A percentile compares a stretch with the other conserved stretches of the same genome.
Evolutionary conservation across 1,284 basidiomycete genomes (phyloP).

Genomic region (Ceratobasidium theobromae): DNA sequence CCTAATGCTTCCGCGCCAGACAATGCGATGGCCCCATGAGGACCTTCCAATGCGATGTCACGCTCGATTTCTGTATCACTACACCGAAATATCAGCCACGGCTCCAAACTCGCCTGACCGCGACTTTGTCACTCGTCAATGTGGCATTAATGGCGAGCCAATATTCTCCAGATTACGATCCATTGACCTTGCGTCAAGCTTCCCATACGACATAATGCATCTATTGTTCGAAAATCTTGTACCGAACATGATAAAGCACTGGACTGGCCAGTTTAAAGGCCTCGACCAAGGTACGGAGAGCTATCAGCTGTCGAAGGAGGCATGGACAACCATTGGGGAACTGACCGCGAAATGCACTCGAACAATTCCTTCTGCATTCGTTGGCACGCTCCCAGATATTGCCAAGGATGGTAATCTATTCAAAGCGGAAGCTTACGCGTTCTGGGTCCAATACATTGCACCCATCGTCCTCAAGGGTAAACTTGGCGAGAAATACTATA

Average conservation of each 20-base stretch:
- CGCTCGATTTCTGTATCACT: background rate
- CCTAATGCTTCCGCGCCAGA: background rate
- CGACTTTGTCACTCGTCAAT: background rate
- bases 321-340: slow-evolving; percentile 13
- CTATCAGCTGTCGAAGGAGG: background rate
- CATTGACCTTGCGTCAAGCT: slow-evolving; percentile 26
- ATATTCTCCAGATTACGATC: background rate
- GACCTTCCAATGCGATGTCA: slow-evolving; percentile 30
- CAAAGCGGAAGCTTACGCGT: slow-evolving; percentile 30
- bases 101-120: background rate
- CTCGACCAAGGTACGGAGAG: background rate
- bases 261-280: slow-evolving; percentile 24
- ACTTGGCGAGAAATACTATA: slow-evolving; percentile 45
- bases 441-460: slow-evolving; percentile 30
- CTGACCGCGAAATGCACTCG: slow-evolving; percentile 3
- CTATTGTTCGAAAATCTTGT: slow-evolving; percentile 34
- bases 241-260: slow-evolving; percentile 19
- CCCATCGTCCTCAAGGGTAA: slow-evolving; percentile 33
- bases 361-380: slow-evolving; percentile 33
- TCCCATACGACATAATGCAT: slow-evolving; percentile 37
- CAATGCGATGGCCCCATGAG: background rate
- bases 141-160: slow-evolving; percentile 25
- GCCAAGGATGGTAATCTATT: slow-evolving; percentile 15
- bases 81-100: background rate
- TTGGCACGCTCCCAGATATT: slow-evolving; percentile 30